phyloP scores from a whole-genome alignment of 2,329 filamentous ascomycete genomes.

The Cordyceps pruinosa region DNA sequence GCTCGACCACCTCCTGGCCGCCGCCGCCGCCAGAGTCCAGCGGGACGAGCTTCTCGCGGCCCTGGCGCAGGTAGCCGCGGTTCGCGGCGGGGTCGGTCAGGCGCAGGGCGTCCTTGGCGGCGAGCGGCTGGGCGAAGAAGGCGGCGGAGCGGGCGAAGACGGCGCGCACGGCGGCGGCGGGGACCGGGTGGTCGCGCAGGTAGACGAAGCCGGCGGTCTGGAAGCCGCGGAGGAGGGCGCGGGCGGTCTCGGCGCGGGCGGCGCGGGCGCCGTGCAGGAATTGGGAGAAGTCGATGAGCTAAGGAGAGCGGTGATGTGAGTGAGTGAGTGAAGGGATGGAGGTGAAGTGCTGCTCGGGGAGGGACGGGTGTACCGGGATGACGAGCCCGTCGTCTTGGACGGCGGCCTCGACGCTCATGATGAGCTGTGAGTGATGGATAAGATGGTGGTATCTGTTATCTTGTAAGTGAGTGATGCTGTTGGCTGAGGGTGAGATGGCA shows the following conservation, averaged over 20 bases:
- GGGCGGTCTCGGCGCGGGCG: slow-evolving; percentile 58
- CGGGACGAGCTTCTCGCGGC: slow-evolving; percentile 60
- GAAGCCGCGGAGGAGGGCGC: slow-evolving; percentile 71
- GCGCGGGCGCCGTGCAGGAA: slow-evolving; percentile 58
- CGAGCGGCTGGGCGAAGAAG: slow-evolving; percentile 61
- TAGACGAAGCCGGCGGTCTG: slow-evolving; percentile 86
- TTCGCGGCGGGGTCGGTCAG: slow-evolving; percentile 71
- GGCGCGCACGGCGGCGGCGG: slow-evolving; percentile 47
- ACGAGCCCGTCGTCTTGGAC: slow-evolving; percentile 46
- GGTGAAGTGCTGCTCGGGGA: slow-evolving; percentile 15
- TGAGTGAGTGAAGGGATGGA: slow-evolving; percentile 8
- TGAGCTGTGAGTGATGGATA: not conserved
- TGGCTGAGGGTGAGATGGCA: not conserved
- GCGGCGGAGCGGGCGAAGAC: slow-evolving; percentile 61
- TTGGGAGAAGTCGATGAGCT: slow-evolving; percentile 73
- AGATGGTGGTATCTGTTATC: not conserved
- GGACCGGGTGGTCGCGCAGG: slow-evolving; percentile 70
- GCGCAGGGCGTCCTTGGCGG: slow-evolving; percentile 56
- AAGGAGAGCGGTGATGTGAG: slow-evolving; percentile 4
- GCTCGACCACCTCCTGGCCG: slow-evolving; percentile 42
- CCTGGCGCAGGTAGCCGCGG: slow-evolving; percentile 63
- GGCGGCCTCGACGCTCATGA: slow-evolving; percentile 25
- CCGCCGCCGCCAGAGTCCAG: slow-evolving; percentile 33
- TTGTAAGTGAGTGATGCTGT: too few relatives aligned
- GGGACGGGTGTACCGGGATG: slow-evolving; percentile 41